Conservation (phyloP, 306 rosid genomes). For the Malus sieversii region DNA sequence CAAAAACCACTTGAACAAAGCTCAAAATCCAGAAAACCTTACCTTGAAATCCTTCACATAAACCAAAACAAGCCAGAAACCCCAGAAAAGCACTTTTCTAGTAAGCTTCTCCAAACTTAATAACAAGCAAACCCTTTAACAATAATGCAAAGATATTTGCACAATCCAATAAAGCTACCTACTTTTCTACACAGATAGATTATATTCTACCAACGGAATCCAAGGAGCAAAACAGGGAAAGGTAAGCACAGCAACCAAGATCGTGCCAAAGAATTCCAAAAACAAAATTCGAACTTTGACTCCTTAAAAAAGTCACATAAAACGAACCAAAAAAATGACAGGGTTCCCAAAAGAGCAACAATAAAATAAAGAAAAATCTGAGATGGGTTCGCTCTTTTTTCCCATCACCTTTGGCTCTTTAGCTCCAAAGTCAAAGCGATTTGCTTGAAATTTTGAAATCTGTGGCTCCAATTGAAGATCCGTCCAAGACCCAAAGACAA, state of each 20-base stretch:
- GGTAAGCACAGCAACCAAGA: constrained; percentile 37
- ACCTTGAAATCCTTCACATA: constrained; percentile 1
- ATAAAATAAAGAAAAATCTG: background rate
- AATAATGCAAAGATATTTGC: constrained; percentile 20
- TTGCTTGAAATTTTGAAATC: constrained; percentile 12
- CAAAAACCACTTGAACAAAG: background rate
- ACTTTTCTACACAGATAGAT: constrained; percentile 31
- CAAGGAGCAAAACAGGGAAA: constrained; percentile 42
- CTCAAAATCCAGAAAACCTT: background rate
- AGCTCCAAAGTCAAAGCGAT: constrained; percentile 39
- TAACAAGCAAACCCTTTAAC: constrained; percentile 11
- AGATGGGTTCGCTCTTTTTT: constrained; percentile 11
- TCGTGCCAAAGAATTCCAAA: constrained; percentile 26
- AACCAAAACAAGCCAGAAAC: constrained; percentile 13
- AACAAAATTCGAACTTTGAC: constrained; percentile 24
- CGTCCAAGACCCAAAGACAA: constrained; percentile 9
- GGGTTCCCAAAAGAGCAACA: background rate
- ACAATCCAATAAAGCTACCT: constrained; percentile 46
- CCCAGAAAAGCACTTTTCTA: constrained; percentile 8
- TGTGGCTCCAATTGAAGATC: constrained; percentile 38
- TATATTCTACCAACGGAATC: constrained; percentile 30
- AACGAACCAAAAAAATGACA: constrained; percentile 1
- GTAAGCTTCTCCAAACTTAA: constrained; percentile 17
- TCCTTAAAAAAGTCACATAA: constrained; percentile 19
- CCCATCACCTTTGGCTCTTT: constrained; percentile 10